A percentile compares a stretch with the other conserved stretches of the same genome.
phyloP scores from a whole-genome alignment of 495 filamentous ascomycete genomes.

The Tetracladium setigerum region DNA sequence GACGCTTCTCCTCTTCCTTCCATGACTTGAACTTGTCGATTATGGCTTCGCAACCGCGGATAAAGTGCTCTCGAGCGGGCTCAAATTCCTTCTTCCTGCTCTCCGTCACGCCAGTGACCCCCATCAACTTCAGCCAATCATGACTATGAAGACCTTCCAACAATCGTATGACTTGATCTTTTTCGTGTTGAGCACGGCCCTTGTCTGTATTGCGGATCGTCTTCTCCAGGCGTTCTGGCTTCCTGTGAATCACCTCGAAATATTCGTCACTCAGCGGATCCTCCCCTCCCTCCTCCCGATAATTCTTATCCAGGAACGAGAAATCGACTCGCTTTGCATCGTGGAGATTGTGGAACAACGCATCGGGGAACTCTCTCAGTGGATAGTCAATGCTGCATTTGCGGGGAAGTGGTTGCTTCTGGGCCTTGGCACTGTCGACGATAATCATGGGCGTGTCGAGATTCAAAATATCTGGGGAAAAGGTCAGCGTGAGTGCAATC shows the following conservation, averaged over 20 bases:
- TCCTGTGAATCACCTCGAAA: conserved; percentile 64
- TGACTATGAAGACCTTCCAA: conserved; percentile 81
- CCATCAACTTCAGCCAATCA: conserved; percentile 91
- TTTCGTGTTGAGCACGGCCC: conserved; percentile 86
- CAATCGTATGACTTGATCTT: conserved; percentile 75
- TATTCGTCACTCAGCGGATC: conserved; percentile 66
- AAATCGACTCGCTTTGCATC: conserved; percentile 50
- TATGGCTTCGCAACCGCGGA: conserved; percentile 68
- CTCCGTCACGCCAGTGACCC: conserved; percentile 80
- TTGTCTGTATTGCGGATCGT: conserved; percentile 89
- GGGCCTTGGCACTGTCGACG: conserved; percentile 30
- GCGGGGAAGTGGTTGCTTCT: conserved; percentile 20
- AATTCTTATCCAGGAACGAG: conserved; percentile 36
- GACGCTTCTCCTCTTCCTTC: conserved; percentile 83
- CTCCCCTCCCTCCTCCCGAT: conserved; percentile 30
- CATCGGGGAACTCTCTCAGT: conserved; percentile 38
- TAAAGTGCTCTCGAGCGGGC: conserved; percentile 74
- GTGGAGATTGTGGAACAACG: conserved; percentile 39
- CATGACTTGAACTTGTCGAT: conserved; percentile 81
- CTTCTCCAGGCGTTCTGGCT: conserved; percentile 82
- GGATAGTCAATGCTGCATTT: conserved; percentile 23
- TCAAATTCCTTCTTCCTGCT: conserved; percentile 77
- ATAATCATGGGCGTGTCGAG: conserved; percentile 54
- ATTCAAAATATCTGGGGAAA: conserved; percentile 44
- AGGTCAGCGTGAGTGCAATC: conserved; percentile 4